phyloP scores from a whole-genome alignment of 2,329 filamentous ascomycete species.

The Xylariaceae sp. region DNA sequence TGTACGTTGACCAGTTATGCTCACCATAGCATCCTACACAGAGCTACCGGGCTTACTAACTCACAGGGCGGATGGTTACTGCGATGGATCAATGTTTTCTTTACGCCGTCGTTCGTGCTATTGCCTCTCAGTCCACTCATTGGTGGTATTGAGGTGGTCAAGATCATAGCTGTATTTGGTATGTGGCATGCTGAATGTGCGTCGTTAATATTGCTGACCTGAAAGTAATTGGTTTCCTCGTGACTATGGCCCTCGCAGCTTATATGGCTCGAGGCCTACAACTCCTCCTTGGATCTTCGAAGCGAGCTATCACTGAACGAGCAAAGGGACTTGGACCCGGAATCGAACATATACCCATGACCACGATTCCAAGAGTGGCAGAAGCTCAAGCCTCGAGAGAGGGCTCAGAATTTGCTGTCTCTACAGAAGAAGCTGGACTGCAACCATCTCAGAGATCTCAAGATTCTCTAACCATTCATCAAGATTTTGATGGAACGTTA shows the following conservation, averaged over 20 bases:
- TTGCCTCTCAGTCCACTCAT: slow-evolving; percentile 62
- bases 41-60: no score
- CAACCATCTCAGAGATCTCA: slow-evolving; percentile 25
- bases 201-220: slow-evolving; percentile 50
- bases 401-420: slow-evolving; percentile 18
- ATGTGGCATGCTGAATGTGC: slow-evolving; percentile 32
- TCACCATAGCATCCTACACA: slow-evolving; percentile 18
- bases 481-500: slow-evolving; percentile 7
- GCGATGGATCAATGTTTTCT: slow-evolving; percentile 64
- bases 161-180: slow-evolving; percentile 66
- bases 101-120: slow-evolving; percentile 64
- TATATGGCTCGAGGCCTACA: slow-evolving; percentile 58
- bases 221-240: slow-evolving; percentile 32
- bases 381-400: slow-evolving; percentile 18
- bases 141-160: slow-evolving; percentile 59
- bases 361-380: slow-evolving; percentile 16
- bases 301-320: slow-evolving; percentile 48
- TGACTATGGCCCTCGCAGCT: slow-evolving; percentile 3
- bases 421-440: slow-evolving; percentile 18
- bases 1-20: slow-evolving; percentile 42
- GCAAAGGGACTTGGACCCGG: slow-evolving; percentile 56
- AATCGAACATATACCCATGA: slow-evolving; percentile 56
- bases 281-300: slow-evolving; percentile 56
- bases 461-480: slow-evolving; percentile 12
- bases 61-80: slow-evolving; percentile 65